phyloP scores from a whole-genome alignment of 1,284 basidiomycete genomes.

The Tremellales sp. region DNA sequence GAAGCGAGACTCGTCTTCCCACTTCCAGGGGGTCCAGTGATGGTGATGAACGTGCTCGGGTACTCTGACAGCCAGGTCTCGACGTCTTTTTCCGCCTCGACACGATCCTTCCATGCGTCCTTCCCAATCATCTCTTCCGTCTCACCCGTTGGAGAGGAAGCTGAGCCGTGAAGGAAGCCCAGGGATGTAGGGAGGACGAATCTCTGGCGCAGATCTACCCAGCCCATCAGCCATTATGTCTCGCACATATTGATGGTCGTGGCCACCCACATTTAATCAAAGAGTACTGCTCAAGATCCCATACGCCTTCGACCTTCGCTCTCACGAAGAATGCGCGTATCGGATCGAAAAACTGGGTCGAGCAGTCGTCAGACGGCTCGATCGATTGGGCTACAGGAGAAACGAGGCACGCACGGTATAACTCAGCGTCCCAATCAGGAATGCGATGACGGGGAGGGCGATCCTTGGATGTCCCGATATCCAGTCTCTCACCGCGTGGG shows the following conservation, averaged over 20 bases:
- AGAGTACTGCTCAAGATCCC: slow-evolving; percentile 57
- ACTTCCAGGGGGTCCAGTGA: slow-evolving; percentile 88
- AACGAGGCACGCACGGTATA: slow-evolving; percentile 68
- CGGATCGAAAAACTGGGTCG: slow-evolving; percentile 77
- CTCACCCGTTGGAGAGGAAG: slow-evolving; percentile 7
- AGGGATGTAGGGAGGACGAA: slow-evolving; percentile 28
- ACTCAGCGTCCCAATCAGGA: slow-evolving; percentile 80
- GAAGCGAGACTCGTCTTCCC: slow-evolving; percentile 76
- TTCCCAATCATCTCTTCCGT: slow-evolving; percentile 34
- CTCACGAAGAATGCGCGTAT: slow-evolving; percentile 80
- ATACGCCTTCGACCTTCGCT: slow-evolving; percentile 76
- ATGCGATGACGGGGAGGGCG: slow-evolving; percentile 76
- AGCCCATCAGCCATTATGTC: neutral
- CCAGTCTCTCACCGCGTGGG: slow-evolving; percentile 77
- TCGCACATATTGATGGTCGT: neutral
- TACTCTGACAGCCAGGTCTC: slow-evolving; percentile 42
- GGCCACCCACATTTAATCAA: slow-evolving; percentile 34
- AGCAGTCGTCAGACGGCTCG: slow-evolving; percentile 1
- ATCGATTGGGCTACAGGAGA: neutral
- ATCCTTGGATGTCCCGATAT: slow-evolving; percentile 79
- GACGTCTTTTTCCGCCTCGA: slow-evolving; percentile 67
- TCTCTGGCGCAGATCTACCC: slow-evolving; percentile 15
- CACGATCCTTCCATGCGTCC: slow-evolving; percentile 74
- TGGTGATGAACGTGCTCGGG: slow-evolving; percentile 56
- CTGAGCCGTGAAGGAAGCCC: slow-evolving; percentile 15